Evolutionary conservation across 345 rosid genomes (phyloP).

Genomic region (Eucalyptus dawsonii): DNA sequence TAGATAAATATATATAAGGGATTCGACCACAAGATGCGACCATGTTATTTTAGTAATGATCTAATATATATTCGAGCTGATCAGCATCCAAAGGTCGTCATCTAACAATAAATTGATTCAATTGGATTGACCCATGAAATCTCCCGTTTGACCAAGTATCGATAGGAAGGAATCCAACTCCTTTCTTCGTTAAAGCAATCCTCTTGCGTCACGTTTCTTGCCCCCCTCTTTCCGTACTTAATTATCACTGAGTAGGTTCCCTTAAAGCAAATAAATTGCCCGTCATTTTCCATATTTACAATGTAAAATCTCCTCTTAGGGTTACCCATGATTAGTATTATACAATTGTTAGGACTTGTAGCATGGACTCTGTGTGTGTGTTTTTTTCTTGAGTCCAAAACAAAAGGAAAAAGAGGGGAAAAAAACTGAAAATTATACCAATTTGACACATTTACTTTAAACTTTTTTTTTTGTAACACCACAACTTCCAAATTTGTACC

Average conservation of each 20-base stretch:
- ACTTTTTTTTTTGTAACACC: too few relatives aligned
- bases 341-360: neutral
- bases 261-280: neutral
- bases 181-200: neutral
- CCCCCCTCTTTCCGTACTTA: neutral
- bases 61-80: neutral
- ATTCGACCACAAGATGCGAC: neutral
- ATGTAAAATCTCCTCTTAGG: neutral
- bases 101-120: neutral
- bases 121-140: neutral
- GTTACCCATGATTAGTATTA: neutral
- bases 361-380: neutral
- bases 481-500: too few relatives aligned
- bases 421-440: too few relatives aligned
- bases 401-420: neutral
- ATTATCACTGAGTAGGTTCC: neutral
- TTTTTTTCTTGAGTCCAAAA: neutral
- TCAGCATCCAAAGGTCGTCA: neutral
- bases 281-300: neutral
- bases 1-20: neutral
- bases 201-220: neutral
- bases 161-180: neutral
- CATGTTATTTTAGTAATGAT: neutral
- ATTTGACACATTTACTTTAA: too few relatives aligned
- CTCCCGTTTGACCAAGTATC: neutral